Base-by-base conservation (phyloP, 2,329 filamentous ascomycete genomes). In the Volutella citrinella region DNA sequence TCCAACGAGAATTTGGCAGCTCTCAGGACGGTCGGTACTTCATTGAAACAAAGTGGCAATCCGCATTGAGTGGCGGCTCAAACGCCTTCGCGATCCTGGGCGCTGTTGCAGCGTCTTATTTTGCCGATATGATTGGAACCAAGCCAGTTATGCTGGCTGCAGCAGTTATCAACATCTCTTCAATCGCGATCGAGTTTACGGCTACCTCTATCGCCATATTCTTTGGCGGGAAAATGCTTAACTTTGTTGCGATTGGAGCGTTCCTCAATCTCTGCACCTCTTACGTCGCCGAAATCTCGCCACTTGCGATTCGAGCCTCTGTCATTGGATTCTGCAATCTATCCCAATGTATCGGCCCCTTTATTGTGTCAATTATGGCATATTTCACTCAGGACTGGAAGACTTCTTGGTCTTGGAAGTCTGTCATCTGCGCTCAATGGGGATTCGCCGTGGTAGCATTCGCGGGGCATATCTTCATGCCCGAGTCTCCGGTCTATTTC, bases 401-500 rank as follows among this genome's bases (percentile, higher is more conserved):
- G 0, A 58, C 43, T 10, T 50, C 60, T 14, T 69, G 65, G 66
- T 60, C 66, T 2, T 69, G 66, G 48, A 59, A 64, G 16, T 53
- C 63, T 2, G 44, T 68, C 0, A 64, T 69, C 24, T 55, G 50
- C 12, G 59, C 63, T 0, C 64, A 69, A 16, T 69, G 62, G 46
- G 65, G 63, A 0, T 63, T 67, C 19, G 61, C 61, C 5, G 55
- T 34, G 7, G 47, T 65, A 6, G 58, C 57, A 4, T 22, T 59
- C 1, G 29, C 52, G 6, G 51, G 52, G 1, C 52, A 57, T 4
- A 10, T 68, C 19, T 24, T 69, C 27, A 60, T 76, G 20, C 73
- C 73, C 0, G 73, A 78, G 41, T 71, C 65, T 10, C 74, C 74
- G 0, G 59, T 68, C 0, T 75, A 65, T 40, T 53, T 75, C 3